phyloP scores from a whole-genome alignment of 176 grass and related monocot genomes.

The Eragrostis curvula region DNA sequence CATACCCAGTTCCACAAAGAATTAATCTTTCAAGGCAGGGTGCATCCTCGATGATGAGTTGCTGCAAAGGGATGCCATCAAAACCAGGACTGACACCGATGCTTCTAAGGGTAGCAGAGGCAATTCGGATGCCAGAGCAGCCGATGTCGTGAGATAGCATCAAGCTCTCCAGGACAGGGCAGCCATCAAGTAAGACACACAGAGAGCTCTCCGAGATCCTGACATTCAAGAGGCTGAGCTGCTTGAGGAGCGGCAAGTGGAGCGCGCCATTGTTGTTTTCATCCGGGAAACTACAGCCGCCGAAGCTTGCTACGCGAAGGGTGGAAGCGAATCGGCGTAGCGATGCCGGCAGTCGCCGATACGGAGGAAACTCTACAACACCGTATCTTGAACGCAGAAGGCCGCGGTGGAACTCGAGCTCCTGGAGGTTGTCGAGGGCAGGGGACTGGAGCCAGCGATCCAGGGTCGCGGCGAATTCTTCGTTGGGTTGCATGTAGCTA shows the following conservation, averaged over 20 bases:
- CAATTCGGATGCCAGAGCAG: background rate
- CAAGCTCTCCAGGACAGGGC: background rate
- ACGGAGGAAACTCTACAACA: no score
- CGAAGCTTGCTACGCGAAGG: background rate
- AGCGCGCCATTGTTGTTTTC: no score
- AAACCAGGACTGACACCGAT: background rate
- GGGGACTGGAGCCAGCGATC: background rate
- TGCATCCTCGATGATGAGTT: background rate
- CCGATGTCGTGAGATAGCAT: background rate
- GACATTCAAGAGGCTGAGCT: background rate
- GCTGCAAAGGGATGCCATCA: no score
- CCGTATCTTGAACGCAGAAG: no score
- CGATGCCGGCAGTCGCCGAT: background rate
- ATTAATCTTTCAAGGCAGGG: background rate
- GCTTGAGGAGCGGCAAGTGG: background rate
- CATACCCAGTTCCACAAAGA: no score
- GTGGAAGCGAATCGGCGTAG: slow-evolving; percentile 23
- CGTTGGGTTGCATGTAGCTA: no score
- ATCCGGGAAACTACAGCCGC: background rate
- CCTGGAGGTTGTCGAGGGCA: background rate
- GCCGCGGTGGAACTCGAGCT: background rate
- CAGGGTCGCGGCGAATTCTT: background rate
- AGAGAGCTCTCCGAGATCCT: background rate
- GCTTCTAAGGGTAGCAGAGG: background rate
- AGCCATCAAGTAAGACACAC: background rate